Evolutionary conservation across 352 stramenopile genomes (phyloP), one percentile per base, ranked within the genome.

Genomic region (Phytophthora litchii): DNA sequence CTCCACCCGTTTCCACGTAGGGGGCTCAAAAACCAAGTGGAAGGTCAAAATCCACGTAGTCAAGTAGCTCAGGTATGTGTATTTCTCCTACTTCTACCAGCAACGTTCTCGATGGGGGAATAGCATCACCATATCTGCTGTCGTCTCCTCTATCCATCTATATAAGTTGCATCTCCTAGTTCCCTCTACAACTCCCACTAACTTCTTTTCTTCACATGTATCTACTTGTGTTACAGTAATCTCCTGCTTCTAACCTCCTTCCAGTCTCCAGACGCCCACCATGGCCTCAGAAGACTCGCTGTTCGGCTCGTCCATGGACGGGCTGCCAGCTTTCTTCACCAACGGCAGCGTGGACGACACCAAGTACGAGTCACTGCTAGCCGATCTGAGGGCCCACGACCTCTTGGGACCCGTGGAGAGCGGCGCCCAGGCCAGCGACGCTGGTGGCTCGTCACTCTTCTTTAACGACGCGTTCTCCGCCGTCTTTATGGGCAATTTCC

Each of bases 391-490:
- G 17, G 86, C 86, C 14, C 86, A 95, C 51, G 86, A 95, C 70
- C 73, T 95, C 8, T 54, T 95, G 23, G 86, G 84, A 1, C 84
- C 86, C 9, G 68, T 88, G 19, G 83, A 91, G 52, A 77, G 37
- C 47, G 60, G 46, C 54, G 43, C 51, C 8, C 51, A 64, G 11
- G 27, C 60, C 25, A 49, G 20, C n/a, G 55, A 64, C 19, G 40
- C 44, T 34, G 29, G 58, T n/a, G 64, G 67, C n/a, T 77, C 74
- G 19, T 89, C 84, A 49, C 71, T 95, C 23, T 91, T 95, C 54
- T 92, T 93, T 60, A 91, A 95, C 44, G 80, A 95, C 54, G 79
- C 83, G 16, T 91, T 95, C 55, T 92, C 86, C 11, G 83, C 86
- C 14, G 77, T 88, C 11, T 95, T 95, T 60, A 90, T 88, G 76